These are phyloP conservation scores for Aspergillus amoenus DNA, from an alignment of 2,329 filamentous ascomycete genomes.

Conservation along the genomic window DNA sequence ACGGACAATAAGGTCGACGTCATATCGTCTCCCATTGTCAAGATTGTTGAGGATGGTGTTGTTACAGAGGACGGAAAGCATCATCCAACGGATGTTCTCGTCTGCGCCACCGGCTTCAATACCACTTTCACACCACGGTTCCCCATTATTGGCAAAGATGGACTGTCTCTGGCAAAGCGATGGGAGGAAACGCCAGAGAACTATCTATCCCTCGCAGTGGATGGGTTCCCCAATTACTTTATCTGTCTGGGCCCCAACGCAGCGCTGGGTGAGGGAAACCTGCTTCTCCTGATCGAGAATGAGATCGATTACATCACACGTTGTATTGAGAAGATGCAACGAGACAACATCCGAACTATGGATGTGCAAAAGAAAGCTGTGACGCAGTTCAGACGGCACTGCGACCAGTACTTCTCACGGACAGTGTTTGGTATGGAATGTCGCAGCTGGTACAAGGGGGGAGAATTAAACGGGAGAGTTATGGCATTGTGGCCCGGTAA, in stretches of 20 bases:
- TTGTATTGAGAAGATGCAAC: conserved; percentile 37
- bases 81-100: conserved; percentile 33
- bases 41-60: conserved; percentile 31
- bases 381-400: conserved; percentile 27
- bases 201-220: conserved; percentile 35
- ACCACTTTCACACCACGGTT: conserved; percentile 37
- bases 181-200: conserved; percentile 35
- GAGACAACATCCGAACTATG: conserved; percentile 35
- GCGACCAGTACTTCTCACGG: conserved; percentile 35
- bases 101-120: conserved; percentile 42
- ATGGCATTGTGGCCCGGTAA: conserved; percentile 37
- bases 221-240: conserved; percentile 38
- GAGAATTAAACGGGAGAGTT: conserved; percentile 30
- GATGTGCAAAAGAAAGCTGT: conserved; percentile 27
- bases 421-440: conserved; percentile 38
- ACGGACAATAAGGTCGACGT: conserved; percentile 60
- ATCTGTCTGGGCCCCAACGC: conserved; percentile 35
- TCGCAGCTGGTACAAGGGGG: conserved; percentile 41
- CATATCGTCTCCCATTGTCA: conserved; percentile 56
- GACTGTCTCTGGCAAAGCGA: conserved; percentile 26
- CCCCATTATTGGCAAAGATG: conserved; percentile 32
- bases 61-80: conserved; percentile 35
- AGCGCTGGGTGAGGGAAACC: conserved; percentile 32
- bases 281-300: conserved; percentile 35
- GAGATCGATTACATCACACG: conserved; percentile 35